phyloP scores from a whole-genome alignment of 805 yeast species.

The Komagataella ulmi region DNA sequence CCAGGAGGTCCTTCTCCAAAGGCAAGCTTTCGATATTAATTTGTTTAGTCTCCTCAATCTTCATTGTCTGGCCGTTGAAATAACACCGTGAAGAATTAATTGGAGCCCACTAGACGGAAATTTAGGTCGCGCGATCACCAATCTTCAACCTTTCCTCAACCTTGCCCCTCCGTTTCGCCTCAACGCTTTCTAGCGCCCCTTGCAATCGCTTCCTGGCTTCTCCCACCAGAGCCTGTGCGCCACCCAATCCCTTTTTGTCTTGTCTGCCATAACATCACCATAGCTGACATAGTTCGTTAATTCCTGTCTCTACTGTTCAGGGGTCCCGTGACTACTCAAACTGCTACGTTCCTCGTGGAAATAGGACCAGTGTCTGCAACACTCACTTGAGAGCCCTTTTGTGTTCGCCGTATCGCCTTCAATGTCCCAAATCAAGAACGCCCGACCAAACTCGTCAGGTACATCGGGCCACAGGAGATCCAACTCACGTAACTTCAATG shows the following conservation, averaged over 20 bases:
- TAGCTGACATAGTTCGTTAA: background rate
- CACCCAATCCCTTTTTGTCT: background rate
- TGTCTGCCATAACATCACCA: background rate
- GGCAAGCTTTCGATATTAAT: background rate
- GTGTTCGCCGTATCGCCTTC: background rate
- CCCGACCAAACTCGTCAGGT: background rate
- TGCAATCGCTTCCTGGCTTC: background rate
- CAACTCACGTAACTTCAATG: background rate
- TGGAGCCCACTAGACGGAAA: background rate
- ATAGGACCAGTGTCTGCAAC: background rate
- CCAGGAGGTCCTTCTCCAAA: background rate
- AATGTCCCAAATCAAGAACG: background rate
- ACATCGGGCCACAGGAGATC: background rate
- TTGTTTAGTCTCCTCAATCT: background rate
- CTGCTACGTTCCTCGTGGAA: background rate
- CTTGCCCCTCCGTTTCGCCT: background rate
- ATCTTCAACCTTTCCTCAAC: background rate
- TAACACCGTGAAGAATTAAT: background rate
- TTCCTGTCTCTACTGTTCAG: background rate
- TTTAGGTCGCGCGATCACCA: background rate
- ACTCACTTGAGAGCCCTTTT: background rate
- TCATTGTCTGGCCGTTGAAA: background rate
- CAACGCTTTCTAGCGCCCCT: background rate
- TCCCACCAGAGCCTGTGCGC: background rate
- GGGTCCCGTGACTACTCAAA: background rate